Evolutionary conservation across 2,329 filamentous ascomycete species (phyloP), one percentile per base, ranked within the genome.

Genomic region (Calonectria pseudoturangicola): DNA sequence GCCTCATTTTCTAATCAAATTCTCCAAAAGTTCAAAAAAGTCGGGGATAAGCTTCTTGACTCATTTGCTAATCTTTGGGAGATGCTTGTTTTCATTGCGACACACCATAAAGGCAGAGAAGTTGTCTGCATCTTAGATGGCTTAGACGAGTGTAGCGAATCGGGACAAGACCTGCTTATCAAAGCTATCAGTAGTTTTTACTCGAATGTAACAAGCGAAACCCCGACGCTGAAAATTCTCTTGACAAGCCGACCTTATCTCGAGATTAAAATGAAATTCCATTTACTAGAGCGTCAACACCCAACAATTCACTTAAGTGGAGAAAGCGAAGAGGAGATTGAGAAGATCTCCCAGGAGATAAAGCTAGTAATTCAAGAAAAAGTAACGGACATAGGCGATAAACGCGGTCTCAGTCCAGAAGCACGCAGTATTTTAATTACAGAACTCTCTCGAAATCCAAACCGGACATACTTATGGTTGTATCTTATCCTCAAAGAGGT

Each of bases 201-300:
- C 51, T 18, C 41, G 12, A 43, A 18, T 2, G 51, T 3, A 33
- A 56, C 12, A n/a, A 15, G 12, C 33, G 25, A 33, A 36, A 56
- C 51, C 33, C 51, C 27, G 2, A 4, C 15, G 3, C 41, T 86
- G 7, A 86, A 85, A 64, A 83, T 87, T 62, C 77, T 87, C 5
- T n/a, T 82, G 4, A 84, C 81, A 0, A 83, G 82, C 66, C 79
- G 82, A 6, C 80, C 81, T 1, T 82, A 83, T 66, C 28, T 68
- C 1, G 56, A 79, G 0, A 82, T 84, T 28, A 13, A 60, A 18
- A 21, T 15, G 21, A 65, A 18, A 30, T 82, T 81, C 60, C 70
- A 70, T 3, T 18, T 36, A 36, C 41, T 76, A 4, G 30, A 68
- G 10, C 28, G 41, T 4, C 36, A 41, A 0, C 27, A 71, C 4